phyloP scores from a whole-genome alignment of 2,329 filamentous ascomycete genomes.

The Chaetomium olivaceum region DNA sequence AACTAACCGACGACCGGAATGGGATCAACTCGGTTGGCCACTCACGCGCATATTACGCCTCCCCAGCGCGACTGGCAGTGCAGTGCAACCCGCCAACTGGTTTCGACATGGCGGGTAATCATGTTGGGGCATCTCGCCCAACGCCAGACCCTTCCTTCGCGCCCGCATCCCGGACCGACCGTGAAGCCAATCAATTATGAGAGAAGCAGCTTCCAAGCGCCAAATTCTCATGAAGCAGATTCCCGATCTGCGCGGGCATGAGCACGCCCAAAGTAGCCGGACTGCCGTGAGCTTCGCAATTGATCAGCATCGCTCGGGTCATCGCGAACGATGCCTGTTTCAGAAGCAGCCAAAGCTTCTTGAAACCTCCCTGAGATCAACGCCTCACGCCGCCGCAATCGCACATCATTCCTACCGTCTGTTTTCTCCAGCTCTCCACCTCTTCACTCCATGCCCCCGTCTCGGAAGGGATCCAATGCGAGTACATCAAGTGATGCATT shows the following conservation, averaged over 20 bases:
- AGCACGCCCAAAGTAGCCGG: background rate
- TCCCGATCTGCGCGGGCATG: background rate
- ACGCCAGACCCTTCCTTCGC: background rate
- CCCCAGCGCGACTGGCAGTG: conserved; percentile 11
- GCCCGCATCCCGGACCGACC: conserved; percentile 4
- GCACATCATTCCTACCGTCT: background rate
- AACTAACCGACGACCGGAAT: conserved; percentile 11
- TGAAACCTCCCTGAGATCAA: conserved; percentile 1
- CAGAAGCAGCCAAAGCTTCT: conserved; percentile 9
- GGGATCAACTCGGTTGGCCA: conserved; percentile 13
- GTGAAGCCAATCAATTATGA: conserved; percentile 8
- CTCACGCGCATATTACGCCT: conserved; percentile 8
- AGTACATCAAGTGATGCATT: background rate
- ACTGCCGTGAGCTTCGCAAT: conserved; percentile 5
- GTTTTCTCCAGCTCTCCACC: background rate
- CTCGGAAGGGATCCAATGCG: background rate
- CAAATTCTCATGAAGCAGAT: conserved; percentile 6
- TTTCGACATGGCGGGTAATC: background rate
- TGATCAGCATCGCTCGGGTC: conserved; percentile 15
- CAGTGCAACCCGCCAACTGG: conserved; percentile 16
- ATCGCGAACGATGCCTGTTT: conserved; percentile 13
- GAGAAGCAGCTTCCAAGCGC: conserved; percentile 6
- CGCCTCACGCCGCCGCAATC: background rate
- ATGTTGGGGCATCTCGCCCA: background rate
- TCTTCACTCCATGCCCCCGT: background rate